These are phyloP conservation scores for Globisporangium yorkense DNA, from an alignment of 352 stramenopile species.

Conservation along the genomic window DNA sequence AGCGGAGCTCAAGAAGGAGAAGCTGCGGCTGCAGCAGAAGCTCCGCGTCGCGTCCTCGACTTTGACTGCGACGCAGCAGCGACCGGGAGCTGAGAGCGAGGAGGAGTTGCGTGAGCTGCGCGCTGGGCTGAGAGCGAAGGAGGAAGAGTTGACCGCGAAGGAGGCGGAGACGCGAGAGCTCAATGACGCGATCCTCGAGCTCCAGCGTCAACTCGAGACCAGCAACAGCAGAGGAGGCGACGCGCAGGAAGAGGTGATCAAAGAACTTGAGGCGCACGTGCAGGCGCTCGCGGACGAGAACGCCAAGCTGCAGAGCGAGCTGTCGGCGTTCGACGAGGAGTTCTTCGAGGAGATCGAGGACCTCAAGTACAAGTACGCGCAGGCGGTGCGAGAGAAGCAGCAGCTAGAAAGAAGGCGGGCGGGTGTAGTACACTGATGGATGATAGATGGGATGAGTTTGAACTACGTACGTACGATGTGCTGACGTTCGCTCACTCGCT, in stretches of 20 bases:
- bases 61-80: slow-evolving; percentile 1
- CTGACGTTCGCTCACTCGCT: background rate
- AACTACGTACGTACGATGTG: too few relatives aligned
- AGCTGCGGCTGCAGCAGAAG: slow-evolving; percentile 64
- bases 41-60: slow-evolving; percentile 36
- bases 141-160: slow-evolving; percentile 1
- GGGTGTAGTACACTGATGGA: background rate
- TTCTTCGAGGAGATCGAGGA: slow-evolving; percentile 97
- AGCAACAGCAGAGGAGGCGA: background rate
- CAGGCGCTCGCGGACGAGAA: slow-evolving; percentile 69
- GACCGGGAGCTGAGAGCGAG: slow-evolving; percentile 10
- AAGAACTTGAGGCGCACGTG: slow-evolving; percentile 2
- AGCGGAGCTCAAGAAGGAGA: slow-evolving; percentile 46
- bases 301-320: slow-evolving; percentile 59
- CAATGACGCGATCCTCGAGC: slow-evolving; percentile 4
- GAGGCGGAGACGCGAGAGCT: slow-evolving; percentile 2
- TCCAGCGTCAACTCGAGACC: slow-evolving; percentile 14
- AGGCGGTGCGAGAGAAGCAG: slow-evolving; percentile 79
- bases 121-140: slow-evolving; percentile 19
- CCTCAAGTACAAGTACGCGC: slow-evolving; percentile 92
- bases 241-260: background rate
- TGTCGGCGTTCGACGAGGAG: slow-evolving; percentile 90
- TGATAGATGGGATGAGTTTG: too few relatives aligned
- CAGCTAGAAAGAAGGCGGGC: slow-evolving; percentile 29
- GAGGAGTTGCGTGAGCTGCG: slow-evolving; percentile 12